These are phyloP conservation scores for Phytophthora chlamydospora DNA, from an alignment of 352 stramenopile genomes.

Conservation along the genomic window DNA sequence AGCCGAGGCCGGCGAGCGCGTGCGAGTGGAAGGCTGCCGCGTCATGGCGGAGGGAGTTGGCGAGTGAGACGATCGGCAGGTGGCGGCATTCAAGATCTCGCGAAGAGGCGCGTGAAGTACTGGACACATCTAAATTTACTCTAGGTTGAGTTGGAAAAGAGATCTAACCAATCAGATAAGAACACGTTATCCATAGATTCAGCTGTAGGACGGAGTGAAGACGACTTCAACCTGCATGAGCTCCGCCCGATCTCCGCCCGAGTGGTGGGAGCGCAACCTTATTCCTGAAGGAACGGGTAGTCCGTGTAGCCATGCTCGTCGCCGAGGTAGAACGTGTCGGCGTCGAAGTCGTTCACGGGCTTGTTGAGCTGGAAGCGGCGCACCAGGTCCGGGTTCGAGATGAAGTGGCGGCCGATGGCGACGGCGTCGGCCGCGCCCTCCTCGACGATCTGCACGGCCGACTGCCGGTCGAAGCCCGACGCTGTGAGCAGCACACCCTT, in stretches of 20 bases:
- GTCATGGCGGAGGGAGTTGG: constrained; percentile 23
- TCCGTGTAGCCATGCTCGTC: constrained; percentile 60
- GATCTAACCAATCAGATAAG: background rate
- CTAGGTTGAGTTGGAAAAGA: background rate
- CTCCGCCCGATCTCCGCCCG: constrained; percentile 4
- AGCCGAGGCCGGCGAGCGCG: constrained; percentile 27
- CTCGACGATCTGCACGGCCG: constrained; percentile 54
- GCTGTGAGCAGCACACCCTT: constrained; percentile 62
- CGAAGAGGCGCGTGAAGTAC: constrained; percentile 22
- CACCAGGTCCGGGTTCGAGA: constrained; percentile 80
- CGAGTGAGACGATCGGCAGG: constrained; percentile 21
- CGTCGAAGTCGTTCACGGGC: constrained; percentile 52
- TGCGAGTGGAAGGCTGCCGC: constrained; percentile 16
- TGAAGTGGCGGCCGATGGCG: constrained; percentile 72
- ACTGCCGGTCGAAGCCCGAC: constrained; percentile 61
- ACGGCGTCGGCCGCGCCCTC: constrained; percentile 63
- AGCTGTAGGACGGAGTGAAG: background rate
- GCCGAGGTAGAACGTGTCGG: constrained; percentile 51
- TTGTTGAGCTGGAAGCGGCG: constrained; percentile 52
- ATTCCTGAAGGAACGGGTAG: constrained; percentile 47
- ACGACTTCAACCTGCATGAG: constrained; percentile 12
- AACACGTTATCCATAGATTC: no score
- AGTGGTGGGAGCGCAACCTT: constrained; percentile 3
- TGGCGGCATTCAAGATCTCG: constrained; percentile 41
- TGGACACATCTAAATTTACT: constrained; percentile 9